These are phyloP conservation scores for Yueomyces sinensis DNA, from an alignment of 805 yeast species.

Conservation along the genomic window DNA sequence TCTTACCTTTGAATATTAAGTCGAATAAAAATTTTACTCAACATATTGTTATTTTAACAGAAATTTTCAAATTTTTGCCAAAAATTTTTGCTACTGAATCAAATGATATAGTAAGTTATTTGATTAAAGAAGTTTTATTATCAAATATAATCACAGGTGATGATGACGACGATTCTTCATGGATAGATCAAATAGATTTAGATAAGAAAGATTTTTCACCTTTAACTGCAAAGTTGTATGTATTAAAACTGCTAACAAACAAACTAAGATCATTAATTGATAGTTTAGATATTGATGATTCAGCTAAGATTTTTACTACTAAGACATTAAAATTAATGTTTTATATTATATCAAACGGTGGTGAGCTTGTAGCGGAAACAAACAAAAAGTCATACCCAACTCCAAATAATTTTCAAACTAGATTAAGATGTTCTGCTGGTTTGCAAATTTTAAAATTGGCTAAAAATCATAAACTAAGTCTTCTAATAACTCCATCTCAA, in stretches of 20 bases:
- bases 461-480: conserved; percentile 36
- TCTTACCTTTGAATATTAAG: conserved; percentile 38
- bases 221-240: conserved; percentile 36
- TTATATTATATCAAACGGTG: conserved; percentile 59
- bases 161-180: conserved; percentile 21
- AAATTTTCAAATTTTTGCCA: conserved; percentile 39
- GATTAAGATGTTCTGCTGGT: conserved; percentile 59
- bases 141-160: conserved; percentile 31
- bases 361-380: conserved; percentile 47
- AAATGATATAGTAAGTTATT: conserved; percentile 41
- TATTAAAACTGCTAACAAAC: conserved; percentile 46
- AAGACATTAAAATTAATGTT: conserved; percentile 57
- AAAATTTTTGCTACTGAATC: conserved; percentile 37
- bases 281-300: conserved; percentile 24
- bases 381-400: conserved; percentile 39
- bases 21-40: conserved; percentile 31
- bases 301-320: conserved; percentile 34
- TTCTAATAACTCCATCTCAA: conserved; percentile 37
- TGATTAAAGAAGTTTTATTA: conserved; percentile 51
- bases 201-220: conserved; percentile 12
- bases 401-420: conserved; percentile 46
- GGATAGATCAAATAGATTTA: conserved; percentile 34
- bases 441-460: conserved; percentile 51
- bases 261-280: conserved; percentile 32
- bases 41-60: conserved; percentile 46